Percentiles rank a stretch among this genome's conserved stretches.
Evolutionary conservation across 1,139 yeast species (phyloP).

Genomic region (Kodamaea fungicola): DNA sequence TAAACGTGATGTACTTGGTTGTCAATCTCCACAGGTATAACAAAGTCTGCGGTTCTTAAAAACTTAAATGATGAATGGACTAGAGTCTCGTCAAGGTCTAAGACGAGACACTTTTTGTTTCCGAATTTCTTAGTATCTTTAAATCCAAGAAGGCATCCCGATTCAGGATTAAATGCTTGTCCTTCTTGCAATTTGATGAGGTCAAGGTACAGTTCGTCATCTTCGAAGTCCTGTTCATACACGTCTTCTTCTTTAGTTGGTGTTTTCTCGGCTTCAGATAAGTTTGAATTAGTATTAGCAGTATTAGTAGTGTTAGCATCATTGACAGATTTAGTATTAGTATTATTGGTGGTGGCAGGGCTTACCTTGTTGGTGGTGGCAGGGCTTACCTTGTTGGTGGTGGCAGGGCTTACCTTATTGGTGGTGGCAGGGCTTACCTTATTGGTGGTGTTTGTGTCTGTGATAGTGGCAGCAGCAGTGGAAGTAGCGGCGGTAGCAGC

Average conservation of each 20-base stretch:
- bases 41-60: constrained; percentile 89
- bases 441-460: constrained; percentile 15
- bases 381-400: constrained; percentile 10
- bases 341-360: neutral
- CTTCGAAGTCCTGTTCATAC: constrained; percentile 12
- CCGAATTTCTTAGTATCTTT: constrained; percentile 27
- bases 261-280: no score
- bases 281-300: no score
- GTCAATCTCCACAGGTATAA: constrained; percentile 72
- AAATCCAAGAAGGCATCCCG: constrained; percentile 63
- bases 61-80: constrained; percentile 95
- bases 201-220: constrained; percentile 42
- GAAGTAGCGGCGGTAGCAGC: no score
- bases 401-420: constrained; percentile 1
- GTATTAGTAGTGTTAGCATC: no score
- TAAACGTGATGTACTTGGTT: constrained; percentile 90
- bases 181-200: constrained; percentile 65
- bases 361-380: constrained; percentile 11
- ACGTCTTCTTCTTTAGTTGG: constrained; percentile 12
- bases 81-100: constrained; percentile 93
- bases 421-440: neutral
- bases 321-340: no score
- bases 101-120: constrained; percentile 77
- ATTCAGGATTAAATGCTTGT: constrained; percentile 53
- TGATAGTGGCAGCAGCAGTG: neutral